Evolutionary conservation across 2,329 filamentous ascomycete species (phyloP).

Genomic region (Botrytis aclada): DNA sequence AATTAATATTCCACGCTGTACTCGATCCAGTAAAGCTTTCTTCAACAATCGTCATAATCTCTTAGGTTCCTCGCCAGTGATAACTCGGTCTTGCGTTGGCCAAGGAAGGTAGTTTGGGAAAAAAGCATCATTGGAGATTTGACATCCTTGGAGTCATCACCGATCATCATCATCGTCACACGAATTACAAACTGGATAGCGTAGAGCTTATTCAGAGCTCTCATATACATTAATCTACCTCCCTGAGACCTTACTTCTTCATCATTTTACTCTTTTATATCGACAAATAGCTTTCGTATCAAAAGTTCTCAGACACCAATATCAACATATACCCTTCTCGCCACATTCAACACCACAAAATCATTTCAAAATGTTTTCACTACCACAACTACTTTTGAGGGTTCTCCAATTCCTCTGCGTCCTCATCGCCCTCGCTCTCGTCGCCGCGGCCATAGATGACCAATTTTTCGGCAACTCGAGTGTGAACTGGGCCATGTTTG

Average conservation of each 20-base stretch:
- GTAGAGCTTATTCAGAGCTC: neutral
- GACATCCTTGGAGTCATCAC: neutral
- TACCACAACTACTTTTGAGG: constrained; percentile 31
- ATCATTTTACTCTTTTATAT: neutral
- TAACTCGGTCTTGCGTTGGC: neutral
- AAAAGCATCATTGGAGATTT: neutral
- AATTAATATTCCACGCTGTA: neutral
- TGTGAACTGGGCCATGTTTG: constrained; percentile 62
- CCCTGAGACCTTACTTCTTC: too few relatives aligned
- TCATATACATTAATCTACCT: neutral
- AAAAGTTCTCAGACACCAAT: neutral
- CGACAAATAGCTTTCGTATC: neutral
- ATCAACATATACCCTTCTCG: neutral
- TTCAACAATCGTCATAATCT: neutral
- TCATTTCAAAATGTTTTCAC: constrained; percentile 26
- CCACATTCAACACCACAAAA: neutral
- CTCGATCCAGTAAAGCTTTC: neutral
- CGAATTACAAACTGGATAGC: neutral
- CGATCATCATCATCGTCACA: constrained; percentile 8
- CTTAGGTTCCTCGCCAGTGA: neutral
- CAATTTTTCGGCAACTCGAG: constrained; percentile 63
- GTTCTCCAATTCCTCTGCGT: constrained; percentile 33
- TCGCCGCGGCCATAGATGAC: constrained; percentile 36
- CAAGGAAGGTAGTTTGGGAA: neutral
- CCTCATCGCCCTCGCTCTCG: constrained; percentile 34